phyloP scores from a whole-genome alignment of 1,284 basidiomycete species.

The Moniliophthora roreri region DNA sequence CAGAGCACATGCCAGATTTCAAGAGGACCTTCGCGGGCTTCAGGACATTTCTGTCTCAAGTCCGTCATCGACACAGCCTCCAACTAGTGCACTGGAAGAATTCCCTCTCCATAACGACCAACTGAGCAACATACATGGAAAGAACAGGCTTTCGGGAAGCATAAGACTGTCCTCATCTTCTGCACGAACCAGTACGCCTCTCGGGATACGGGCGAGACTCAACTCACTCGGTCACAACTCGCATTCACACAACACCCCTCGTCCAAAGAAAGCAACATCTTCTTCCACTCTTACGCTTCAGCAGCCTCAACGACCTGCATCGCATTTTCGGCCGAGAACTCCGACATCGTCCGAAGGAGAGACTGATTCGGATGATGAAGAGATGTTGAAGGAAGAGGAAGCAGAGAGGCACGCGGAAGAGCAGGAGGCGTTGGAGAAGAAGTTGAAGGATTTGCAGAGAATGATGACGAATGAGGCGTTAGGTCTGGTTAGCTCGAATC shows the following conservation, averaged over 20 bases:
- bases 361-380: conserved; percentile 60
- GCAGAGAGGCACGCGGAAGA: conserved; percentile 64
- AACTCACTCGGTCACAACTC: conserved; percentile 61
- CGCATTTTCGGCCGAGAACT: conserved; percentile 38
- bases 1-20: conserved; percentile 74
- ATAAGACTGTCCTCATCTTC: conserved; percentile 34
- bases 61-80: conserved; percentile 34
- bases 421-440: conserved; percentile 61
- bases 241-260: conserved; percentile 17
- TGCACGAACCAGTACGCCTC: conserved; percentile 44
- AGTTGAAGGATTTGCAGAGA: conserved; percentile 61
- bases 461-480: conserved; percentile 72
- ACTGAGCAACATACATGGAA: neutral
- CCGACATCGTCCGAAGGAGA: conserved; percentile 49
- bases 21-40: conserved; percentile 76
- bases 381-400: conserved; percentile 61
- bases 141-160: conserved; percentile 14
- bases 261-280: conserved; percentile 54
- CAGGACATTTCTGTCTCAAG: conserved; percentile 63
- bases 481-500: conserved; percentile 61
- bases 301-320: conserved; percentile 36
- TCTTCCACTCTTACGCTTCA: conserved; percentile 71
- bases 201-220: conserved; percentile 66
- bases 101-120: conserved; percentile 19
- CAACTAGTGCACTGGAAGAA: conserved; percentile 33